Evolutionary conservation across 495 filamentous ascomycete genomes (phyloP), one percentile per base, ranked within the genome.

Genomic region (Geoglossum glabrum): DNA sequence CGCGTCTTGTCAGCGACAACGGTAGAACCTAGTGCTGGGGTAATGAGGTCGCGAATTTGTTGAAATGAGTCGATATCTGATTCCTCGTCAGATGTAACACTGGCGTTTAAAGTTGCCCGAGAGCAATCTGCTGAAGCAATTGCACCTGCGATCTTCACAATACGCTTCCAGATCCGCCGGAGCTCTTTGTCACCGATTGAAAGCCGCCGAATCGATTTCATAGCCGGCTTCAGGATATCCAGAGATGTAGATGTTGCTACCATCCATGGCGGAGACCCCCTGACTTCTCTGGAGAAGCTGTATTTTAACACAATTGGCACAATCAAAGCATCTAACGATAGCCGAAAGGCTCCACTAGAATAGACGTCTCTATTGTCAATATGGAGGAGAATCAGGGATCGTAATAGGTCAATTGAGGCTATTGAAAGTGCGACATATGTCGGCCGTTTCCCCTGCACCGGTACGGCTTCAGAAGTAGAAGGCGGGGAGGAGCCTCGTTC

Each of bases 371-470:
- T 61, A 46, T 83, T 81, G 10, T 74, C 70, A 4, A 80, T 79
- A 57, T 87, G 79, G 19, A 76, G 70, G 21, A 79, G 64, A 21
- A 89, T 70, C 28, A 90, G 75, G 54, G 70, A 73, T 62, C 82
- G 74, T 0, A 90, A 67, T 34, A 89, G 73, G 17, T 75, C 72
- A 71, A 93, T 92, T 49, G 81, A 75, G 23, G 79, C 75, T 65
- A 83, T 87, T 0, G 89, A 89, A 64, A 97, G 78, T 19, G 92
- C 88, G 52, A 98, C 79, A 64, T 85, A 96, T 1, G 86, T 88
- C 1, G 84, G 81, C 60, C 64, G 61, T 3, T 64, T 33, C 28
- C 56, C 70, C 64, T 19, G 68, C 63, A 58, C 72, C 67, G 51
- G 57, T 62, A 25, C 64, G 63, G 0, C 64, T 59, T 8, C 63